phyloP scores from a whole-genome alignment of 352 stramenopile genomes.

The Globisporangium cederbergense region DNA sequence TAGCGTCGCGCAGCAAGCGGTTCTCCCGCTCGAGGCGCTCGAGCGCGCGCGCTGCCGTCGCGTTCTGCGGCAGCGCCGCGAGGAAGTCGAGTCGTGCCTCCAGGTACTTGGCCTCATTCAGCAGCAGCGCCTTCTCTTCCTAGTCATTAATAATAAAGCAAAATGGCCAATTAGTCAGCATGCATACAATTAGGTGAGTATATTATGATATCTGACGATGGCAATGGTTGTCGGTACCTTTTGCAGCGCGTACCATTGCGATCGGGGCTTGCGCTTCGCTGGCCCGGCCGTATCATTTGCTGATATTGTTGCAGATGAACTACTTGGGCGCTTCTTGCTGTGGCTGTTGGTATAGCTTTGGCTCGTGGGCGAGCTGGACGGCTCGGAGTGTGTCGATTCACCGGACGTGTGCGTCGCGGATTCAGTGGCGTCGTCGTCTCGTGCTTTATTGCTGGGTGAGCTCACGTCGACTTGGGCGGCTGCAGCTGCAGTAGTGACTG shows the following conservation, averaged over 20 bases:
- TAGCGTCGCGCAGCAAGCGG: slow-evolving; percentile 8
- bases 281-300: not conserved
- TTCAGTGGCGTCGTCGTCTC: not conserved
- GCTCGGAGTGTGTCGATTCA: not conserved
- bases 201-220: not conserved
- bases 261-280: slow-evolving; percentile 5
- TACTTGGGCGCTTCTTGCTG: not conserved
- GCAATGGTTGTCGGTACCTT: slow-evolving; percentile 1
- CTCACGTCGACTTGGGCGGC: not conserved
- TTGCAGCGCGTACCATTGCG: slow-evolving; percentile 15
- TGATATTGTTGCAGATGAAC: not conserved
- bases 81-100: slow-evolving; percentile 15
- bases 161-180: not conserved
- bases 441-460: not conserved
- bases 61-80: slow-evolving; percentile 11
- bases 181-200: too few species aligned
- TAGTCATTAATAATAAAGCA: not conserved
- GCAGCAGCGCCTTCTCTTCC: slow-evolving; percentile 19
- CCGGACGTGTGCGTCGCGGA: not conserved
- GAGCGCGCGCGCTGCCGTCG: slow-evolving; percentile 1
- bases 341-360: not conserved
- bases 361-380: not conserved
- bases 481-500: too few species aligned
- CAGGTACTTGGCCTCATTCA: slow-evolving; percentile 16
- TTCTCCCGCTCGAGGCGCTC: slow-evolving; percentile 14